Percentiles rank a stretch among this genome's conserved stretches.
phyloP scores from a whole-genome alignment of 2,329 filamentous ascomycete species.

The Metarhizium brunneum region DNA sequence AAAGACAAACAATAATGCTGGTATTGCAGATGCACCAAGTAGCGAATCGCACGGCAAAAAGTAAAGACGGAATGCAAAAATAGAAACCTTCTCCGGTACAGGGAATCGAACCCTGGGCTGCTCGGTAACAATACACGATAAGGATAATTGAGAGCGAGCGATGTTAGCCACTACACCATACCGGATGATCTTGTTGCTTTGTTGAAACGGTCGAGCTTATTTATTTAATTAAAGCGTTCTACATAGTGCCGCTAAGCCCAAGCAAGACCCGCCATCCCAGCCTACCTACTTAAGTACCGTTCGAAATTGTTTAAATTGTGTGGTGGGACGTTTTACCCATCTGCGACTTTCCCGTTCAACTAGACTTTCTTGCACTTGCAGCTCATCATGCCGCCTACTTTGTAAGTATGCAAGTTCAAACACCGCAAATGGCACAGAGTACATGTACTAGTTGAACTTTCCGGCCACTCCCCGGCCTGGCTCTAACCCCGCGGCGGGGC shows the following conservation, averaged over 20 bases:
- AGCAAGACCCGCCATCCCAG: too few relatives aligned
- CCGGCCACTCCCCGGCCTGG: not conserved
- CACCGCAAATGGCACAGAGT: not conserved
- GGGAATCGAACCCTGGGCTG: slow-evolving; percentile 27
- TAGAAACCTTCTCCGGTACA: slow-evolving; percentile 16
- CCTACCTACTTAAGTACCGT: too few relatives aligned
- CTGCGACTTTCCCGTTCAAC: too few relatives aligned
- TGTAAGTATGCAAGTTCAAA: too few relatives aligned
- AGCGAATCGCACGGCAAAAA: not conserved
- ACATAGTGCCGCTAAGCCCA: too few relatives aligned
- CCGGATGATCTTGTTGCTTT: slow-evolving; percentile 11
- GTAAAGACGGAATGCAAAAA: not conserved
- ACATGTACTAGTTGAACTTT: not conserved
- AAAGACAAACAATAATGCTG: not conserved
- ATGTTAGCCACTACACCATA: slow-evolving; percentile 29
- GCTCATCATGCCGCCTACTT: too few relatives aligned
- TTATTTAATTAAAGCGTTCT: fast-evolving
- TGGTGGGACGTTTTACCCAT: not conserved
- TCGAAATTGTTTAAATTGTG: too few relatives aligned
- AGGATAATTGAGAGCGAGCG: slow-evolving; percentile 21
- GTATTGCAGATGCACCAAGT: not conserved
- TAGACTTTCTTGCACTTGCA: too few relatives aligned
- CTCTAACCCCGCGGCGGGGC: slow-evolving; percentile 16
- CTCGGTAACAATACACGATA: slow-evolving; percentile 11
- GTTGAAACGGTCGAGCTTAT: too few relatives aligned